Conservation (phyloP, 805 yeast species). For the Groenewaldozyma salmanticensis region DNA sequence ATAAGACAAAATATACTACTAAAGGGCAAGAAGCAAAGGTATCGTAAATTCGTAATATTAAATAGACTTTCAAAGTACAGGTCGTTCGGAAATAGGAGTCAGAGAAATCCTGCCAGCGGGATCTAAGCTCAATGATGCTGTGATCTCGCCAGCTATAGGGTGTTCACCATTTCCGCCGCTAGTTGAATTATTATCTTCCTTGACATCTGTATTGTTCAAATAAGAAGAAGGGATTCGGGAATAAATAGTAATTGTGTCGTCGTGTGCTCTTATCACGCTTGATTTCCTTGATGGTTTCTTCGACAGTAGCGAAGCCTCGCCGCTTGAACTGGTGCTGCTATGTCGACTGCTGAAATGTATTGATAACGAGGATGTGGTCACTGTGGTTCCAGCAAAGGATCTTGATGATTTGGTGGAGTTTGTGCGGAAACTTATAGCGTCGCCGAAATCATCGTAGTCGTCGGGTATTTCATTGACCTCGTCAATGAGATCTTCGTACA, state of each 20-base stretch:
- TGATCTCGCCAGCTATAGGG: not conserved
- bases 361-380: no score
- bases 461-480: constrained; percentile 44
- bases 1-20: no score
- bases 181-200: not conserved
- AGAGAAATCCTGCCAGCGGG: constrained; percentile 2
- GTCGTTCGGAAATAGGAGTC: constrained; percentile 15
- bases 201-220: no score
- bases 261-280: constrained; percentile 4
- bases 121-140: no score
- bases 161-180: not conserved
- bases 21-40: no score
- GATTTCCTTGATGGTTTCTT: constrained; percentile 3
- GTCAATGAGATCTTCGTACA: constrained; percentile 37
- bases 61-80: not conserved
- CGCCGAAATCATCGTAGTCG: constrained; percentile 6
- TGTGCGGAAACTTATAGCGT: constrained; percentile 3
- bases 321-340: constrained; percentile 9
- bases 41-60: no score
- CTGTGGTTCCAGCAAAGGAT: not conserved
- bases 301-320: constrained; percentile 1
- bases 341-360: no score
- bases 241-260: constrained; percentile 9
- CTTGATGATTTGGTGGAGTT: constrained; percentile 3
- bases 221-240: no score